Conservation (phyloP, 2,329 filamentous ascomycete genomes). For the Trichoderma gracile region DNA sequence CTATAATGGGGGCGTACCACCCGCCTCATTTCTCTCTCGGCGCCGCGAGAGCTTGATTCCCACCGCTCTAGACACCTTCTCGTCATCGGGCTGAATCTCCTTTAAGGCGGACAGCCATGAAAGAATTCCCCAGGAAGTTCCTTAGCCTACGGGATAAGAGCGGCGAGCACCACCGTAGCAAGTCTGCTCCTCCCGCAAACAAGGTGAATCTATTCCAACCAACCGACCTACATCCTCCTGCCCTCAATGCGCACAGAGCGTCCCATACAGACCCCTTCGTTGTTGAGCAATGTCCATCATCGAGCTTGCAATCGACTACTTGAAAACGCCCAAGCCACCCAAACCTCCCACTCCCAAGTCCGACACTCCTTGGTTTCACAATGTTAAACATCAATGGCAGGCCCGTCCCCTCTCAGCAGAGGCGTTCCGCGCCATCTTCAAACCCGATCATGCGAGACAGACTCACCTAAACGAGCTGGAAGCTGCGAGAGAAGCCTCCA, state of each 20-base stretch:
- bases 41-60: constrained; percentile 34
- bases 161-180: constrained; percentile 54
- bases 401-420: constrained; percentile 57
- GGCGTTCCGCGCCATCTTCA: constrained; percentile 64
- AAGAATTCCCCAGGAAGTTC: constrained; percentile 62
- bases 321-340: neutral
- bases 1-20: constrained; percentile 25
- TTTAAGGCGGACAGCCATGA: constrained; percentile 45
- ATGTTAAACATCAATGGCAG: constrained; percentile 38
- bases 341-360: neutral
- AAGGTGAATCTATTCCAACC: constrained; percentile 28
- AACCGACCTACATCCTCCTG: neutral
- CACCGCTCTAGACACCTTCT: constrained; percentile 17
- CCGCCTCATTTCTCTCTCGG: constrained; percentile 38
- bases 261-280: neutral
- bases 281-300: no score
- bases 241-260: neutral
- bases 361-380: constrained; percentile 17
- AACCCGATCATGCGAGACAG: constrained; percentile 58
- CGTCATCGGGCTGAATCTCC: constrained; percentile 11
- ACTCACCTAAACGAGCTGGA: constrained; percentile 17
- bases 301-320: no score
- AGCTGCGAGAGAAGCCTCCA: constrained; percentile 43
- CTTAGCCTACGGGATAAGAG: constrained; percentile 70
- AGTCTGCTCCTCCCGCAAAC: constrained; percentile 54